A percentile compares a stretch with the other conserved stretches of the same genome.
Evolutionary conservation across 495 filamentous ascomycete genomes (phyloP).

Genomic region (Neurospora tetraspora): DNA sequence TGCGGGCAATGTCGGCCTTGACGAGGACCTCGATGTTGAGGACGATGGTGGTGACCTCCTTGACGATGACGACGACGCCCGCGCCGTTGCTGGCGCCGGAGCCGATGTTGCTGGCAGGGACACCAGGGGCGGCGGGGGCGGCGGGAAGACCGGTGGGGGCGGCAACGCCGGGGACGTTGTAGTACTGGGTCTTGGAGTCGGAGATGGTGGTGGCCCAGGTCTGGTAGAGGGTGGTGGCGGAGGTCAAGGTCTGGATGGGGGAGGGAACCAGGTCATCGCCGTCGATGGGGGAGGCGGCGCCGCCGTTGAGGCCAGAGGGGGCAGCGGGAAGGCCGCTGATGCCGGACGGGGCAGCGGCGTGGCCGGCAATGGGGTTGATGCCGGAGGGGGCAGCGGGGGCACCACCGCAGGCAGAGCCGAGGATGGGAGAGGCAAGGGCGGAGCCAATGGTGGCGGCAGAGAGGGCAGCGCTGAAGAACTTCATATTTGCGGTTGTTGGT

Average conservation of each 20-base stretch:
- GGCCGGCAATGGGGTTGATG: neutral
- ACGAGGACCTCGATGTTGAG: slow-evolving; percentile 2
- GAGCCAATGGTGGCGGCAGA: slow-evolving; percentile 3
- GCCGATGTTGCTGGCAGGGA: neutral
- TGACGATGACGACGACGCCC: neutral
- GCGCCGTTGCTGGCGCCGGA: neutral
- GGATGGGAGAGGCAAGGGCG: slow-evolving; percentile 1
- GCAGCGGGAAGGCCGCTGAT: neutral
- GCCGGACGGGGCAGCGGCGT: no score
- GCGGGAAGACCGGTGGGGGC: neutral
- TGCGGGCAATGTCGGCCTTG: slow-evolving; percentile 1
- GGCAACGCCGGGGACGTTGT: neutral
- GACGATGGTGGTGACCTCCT: slow-evolving; percentile 1
- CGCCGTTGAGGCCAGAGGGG: neutral
- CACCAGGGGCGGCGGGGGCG: neutral
- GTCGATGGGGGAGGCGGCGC: neutral
- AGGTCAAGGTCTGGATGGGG: neutral
- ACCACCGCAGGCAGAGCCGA: neutral
- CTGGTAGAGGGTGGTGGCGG: neutral
- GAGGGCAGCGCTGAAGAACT: slow-evolving; percentile 6
- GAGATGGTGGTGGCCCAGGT: neutral
- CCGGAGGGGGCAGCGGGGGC: neutral
- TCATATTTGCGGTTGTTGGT: slow-evolving; percentile 2
- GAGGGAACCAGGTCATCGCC: neutral
- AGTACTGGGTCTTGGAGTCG: neutral